Percentiles rank a stretch among this genome's conserved stretches.
These are phyloP conservation scores for Penicillium sp. DNA, from an alignment of 2,329 filamentous ascomycete species.

Conservation along the genomic window DNA sequence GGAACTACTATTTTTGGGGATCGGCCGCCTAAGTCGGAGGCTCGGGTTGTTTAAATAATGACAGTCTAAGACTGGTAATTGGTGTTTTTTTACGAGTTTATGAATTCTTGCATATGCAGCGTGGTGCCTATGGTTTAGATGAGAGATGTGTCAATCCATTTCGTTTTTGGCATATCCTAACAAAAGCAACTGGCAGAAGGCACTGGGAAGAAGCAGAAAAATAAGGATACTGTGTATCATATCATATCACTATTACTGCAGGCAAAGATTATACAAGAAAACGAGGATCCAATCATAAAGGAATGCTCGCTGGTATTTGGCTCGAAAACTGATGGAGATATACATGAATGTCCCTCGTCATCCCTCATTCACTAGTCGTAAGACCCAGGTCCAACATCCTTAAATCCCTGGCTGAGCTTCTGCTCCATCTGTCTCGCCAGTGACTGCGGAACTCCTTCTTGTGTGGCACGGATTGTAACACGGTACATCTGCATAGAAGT, in stretches of 20 bases:
- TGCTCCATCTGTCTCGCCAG: conserved; percentile 87
- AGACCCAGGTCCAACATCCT: conserved; percentile 12
- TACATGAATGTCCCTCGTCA: conserved; percentile 15
- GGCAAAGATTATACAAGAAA: conserved; percentile 9
- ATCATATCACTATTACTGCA: conserved; percentile 1
- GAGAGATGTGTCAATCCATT: no score
- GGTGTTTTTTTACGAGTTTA: conserved; percentile 4
- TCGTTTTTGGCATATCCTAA: no score
- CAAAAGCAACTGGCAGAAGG: no score
- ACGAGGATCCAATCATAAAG: not conserved
- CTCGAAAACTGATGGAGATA: conserved; percentile 18
- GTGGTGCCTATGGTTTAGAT: not conserved
- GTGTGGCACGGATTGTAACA: conserved; percentile 88
- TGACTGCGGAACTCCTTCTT: conserved; percentile 80
- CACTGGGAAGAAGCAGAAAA: not conserved
- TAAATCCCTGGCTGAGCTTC: conserved; percentile 62
- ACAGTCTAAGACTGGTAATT: not conserved
- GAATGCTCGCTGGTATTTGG: conserved; percentile 20
- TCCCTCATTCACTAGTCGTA: conserved; percentile 8
- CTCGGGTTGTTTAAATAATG: conserved; percentile 59
- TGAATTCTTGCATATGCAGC: conserved; percentile 7
- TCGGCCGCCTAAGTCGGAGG: conserved; percentile 76
- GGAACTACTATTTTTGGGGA: conserved; percentile 93
- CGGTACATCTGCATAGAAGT: conserved; percentile 75
- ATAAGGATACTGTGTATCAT: not conserved